These are phyloP conservation scores for Funneliformis geosporum DNA, from an alignment of 192 early-diverging fungal species.

Conservation along the genomic window DNA sequence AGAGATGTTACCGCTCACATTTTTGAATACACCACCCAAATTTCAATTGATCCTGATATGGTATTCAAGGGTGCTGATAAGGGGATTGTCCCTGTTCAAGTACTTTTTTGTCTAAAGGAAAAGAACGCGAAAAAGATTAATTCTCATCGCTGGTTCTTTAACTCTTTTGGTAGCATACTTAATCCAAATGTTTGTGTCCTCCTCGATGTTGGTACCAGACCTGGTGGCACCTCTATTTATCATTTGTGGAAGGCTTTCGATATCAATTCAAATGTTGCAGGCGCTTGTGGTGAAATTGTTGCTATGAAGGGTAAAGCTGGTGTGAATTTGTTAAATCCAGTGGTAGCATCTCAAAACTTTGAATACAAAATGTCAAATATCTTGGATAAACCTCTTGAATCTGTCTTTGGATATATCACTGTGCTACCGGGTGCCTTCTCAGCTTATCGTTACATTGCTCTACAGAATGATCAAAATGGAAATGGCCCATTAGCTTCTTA, in stretches of 20 bases:
- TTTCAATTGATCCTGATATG: constrained; percentile 74
- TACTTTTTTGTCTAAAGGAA: constrained; percentile 88
- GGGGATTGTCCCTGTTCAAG: constrained; percentile 72
- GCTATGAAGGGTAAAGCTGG: constrained; percentile 71
- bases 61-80: constrained; percentile 65
- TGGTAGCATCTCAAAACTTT: constrained; percentile 69
- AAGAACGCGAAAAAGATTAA: constrained; percentile 93
- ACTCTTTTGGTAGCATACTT: constrained; percentile 61
- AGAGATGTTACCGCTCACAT: constrained; percentile 70
- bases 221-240: constrained; percentile 63
- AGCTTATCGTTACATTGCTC: constrained; percentile 76
- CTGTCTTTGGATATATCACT: constrained; percentile 84
- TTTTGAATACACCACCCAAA: constrained; percentile 78
- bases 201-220: constrained; percentile 67
- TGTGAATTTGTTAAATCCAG: constrained; percentile 51
- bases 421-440: constrained; percentile 88
- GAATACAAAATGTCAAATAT: constrained; percentile 76
- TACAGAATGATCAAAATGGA: constrained; percentile 63
- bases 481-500: constrained; percentile 70
- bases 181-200: constrained; percentile 63
- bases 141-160: constrained; percentile 75
- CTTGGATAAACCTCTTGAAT: constrained; percentile 72
- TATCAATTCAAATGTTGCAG: constrained; percentile 58
- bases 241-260: constrained; percentile 70
- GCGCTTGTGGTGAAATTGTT: constrained; percentile 68